phyloP scores from a whole-genome alignment of 1,139 yeast genomes.

The Sugiyamaella novakii region DNA sequence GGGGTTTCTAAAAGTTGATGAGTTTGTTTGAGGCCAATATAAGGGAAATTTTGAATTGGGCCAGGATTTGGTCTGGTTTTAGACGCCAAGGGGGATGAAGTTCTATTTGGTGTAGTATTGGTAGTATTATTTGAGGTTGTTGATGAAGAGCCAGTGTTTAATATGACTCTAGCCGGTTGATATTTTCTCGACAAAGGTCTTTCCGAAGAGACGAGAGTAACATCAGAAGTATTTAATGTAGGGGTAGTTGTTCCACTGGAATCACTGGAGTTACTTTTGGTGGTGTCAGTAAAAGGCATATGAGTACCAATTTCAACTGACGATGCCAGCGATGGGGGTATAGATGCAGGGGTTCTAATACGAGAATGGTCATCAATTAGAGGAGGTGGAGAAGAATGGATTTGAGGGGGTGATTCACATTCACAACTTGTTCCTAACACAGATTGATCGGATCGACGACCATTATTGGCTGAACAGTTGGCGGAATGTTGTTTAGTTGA shows the following conservation, averaged over 20 bases:
- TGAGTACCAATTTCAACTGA: conserved; percentile 40
- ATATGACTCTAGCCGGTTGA: conserved; percentile 21
- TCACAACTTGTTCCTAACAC: conserved; percentile 32
- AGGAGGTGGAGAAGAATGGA: conserved; percentile 30
- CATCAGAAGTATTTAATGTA: background rate
- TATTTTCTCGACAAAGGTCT: conserved; percentile 12
- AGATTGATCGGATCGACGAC: conserved; percentile 1
- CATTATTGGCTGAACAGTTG: conserved; percentile 9
- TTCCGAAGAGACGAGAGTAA: conserved; percentile 6
- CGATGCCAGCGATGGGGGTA: conserved; percentile 20
- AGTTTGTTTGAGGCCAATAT: conserved; percentile 14
- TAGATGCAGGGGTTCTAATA: conserved; percentile 41
- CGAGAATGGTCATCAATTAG: conserved; percentile 35
- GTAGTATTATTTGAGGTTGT: conserved; percentile 15
- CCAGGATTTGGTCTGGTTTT: background rate
- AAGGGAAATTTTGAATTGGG: conserved; percentile 21
- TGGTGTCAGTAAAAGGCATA: conserved; percentile 35
- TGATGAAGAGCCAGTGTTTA: conserved; percentile 11
- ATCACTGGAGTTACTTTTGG: background rate
- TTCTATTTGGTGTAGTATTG: conserved; percentile 15
- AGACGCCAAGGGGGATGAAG: conserved; percentile 4
- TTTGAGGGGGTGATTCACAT: conserved; percentile 25
- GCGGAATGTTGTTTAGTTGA: conserved; percentile 7
- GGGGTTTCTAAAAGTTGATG: conserved; percentile 2
- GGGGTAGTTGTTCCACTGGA: conserved; percentile 10